phyloP scores from a whole-genome alignment of 352 stramenopile genomes.

The Phytophthora brassicae region DNA sequence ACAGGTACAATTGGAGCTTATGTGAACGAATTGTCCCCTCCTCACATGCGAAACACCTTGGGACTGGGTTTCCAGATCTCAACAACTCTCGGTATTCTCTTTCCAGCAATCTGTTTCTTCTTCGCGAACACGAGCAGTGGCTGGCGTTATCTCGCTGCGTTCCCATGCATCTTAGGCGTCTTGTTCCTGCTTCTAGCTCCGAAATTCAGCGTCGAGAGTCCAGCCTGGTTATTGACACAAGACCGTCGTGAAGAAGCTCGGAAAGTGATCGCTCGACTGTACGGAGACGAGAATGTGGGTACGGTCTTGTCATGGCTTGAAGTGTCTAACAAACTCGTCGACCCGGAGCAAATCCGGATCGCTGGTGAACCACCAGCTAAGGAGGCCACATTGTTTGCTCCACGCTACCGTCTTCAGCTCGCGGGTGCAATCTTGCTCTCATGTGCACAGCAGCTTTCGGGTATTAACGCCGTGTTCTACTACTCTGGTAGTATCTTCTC shows the following conservation, averaged over 20 bases:
- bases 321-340: constrained; percentile 18
- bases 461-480: constrained; percentile 18
- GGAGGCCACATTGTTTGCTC: constrained; percentile 15
- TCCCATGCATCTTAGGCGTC: constrained; percentile 23
- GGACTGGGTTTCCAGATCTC: too few relatives aligned
- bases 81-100: too few relatives aligned
- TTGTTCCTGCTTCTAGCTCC: constrained; percentile 24
- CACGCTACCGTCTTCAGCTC: too few relatives aligned
- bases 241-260: constrained; percentile 21
- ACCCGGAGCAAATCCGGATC: constrained; percentile 12
- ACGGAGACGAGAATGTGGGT: constrained; percentile 22
- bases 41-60: too few relatives aligned
- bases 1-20: constrained; percentile 15
- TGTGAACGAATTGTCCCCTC: constrained; percentile 17
- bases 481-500: constrained; percentile 4
- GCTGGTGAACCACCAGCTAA: constrained; percentile 13
- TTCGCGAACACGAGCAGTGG: constrained; percentile 6
- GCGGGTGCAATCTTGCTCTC: too few relatives aligned
- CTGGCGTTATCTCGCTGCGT: constrained; percentile 36
- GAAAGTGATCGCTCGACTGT: constrained; percentile 25
- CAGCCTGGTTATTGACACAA: constrained; percentile 24
- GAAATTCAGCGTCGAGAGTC: constrained; percentile 22
- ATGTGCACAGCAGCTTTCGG: too few relatives aligned
- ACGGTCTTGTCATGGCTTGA: constrained; percentile 13
- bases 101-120: too few relatives aligned